Base-by-base conservation (phyloP, 2,329 filamentous ascomycete genomes). In the Cladosporium phlei region DNA sequence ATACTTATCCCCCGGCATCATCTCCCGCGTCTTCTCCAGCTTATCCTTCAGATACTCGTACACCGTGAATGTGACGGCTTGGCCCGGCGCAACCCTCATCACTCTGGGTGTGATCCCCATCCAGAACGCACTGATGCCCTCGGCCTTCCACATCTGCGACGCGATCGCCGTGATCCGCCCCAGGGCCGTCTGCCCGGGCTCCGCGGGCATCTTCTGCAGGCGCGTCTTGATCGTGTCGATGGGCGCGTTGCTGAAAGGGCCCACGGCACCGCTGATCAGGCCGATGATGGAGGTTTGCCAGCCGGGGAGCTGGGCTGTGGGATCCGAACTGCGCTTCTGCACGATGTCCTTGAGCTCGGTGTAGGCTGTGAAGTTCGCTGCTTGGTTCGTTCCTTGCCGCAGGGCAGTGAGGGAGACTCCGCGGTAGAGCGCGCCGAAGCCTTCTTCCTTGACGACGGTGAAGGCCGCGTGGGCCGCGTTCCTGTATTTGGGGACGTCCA, bases 151-250 rank as follows among this genome's bases (percentile, higher is more conserved):
- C 71, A 76, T 75, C 32, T 71, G 66, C 39, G 64, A 69, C 42
- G 87, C 83, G 59, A 98, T 98, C 30, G 70, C 66, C 22, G 79
- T 75, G 58, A 98, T 96, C 50, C 93, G 77, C 49, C 79, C 78
- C 57, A 94, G 68, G 10, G 93, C 91, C 37, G 82, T 86, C 62
- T 90, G 85, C 12, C 91, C 64, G 4, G 82, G 78, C 68, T 86
- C 78, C 3, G 86, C 89, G 0, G 88, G 88, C 42, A 83, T 93
- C 71, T 88, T 93, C 68, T 98, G 93, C 66, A 98, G 72, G 40
- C 93, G 77, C 32, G 93, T 98, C 82, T 98, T 98, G 75, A 98
- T 97, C 29, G 93, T 98, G 64, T 98, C 93, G 65, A 98, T 97
- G 17, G 93, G 93, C 21, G 94, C 93, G 65, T 98, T 98, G 59